Evolutionary conservation across 805 yeast species (phyloP).

Genomic region (Candida xiaguanensis): DNA sequence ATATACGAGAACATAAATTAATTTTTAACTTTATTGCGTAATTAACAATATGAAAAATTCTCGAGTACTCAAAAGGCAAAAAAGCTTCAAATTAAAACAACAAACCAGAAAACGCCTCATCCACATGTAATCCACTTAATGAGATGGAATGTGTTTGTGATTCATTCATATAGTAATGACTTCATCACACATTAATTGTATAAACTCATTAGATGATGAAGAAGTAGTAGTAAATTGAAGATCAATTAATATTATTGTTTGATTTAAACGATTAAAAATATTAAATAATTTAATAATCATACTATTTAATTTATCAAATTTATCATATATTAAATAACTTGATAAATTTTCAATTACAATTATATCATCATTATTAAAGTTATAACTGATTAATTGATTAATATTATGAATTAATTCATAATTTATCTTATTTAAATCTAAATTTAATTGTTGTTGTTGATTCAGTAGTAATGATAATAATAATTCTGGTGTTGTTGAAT

Average conservation of each 20-base stretch:
- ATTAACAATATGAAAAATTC: no score
- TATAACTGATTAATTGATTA: conserved; percentile 6
- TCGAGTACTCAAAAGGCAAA: no score
- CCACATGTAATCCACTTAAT: no score
- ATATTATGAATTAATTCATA: conserved; percentile 11
- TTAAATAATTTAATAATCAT: no score
- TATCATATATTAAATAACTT: conserved; percentile 9
- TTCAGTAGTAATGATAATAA: background rate
- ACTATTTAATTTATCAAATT: no score
- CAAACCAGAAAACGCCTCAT: background rate
- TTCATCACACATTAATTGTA: conserved; percentile 10
- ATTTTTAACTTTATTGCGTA: no score
- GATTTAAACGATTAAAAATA: no score
- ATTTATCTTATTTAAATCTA: conserved; percentile 5
- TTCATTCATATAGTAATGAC: background rate
- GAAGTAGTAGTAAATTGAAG: conserved; percentile 3
- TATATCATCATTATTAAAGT: background rate
- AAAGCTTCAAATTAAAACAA: background rate
- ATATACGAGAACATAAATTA: no score
- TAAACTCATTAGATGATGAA: no score
- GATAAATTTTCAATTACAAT: conserved; percentile 13
- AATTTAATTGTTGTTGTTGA: background rate
- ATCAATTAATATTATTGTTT: conserved; percentile 12
- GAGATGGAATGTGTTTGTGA: no score
- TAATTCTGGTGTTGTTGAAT: conserved; percentile 11